phyloP scores from a whole-genome alignment of 2,329 filamentous ascomycete genomes.

The Xylogone sp. region DNA sequence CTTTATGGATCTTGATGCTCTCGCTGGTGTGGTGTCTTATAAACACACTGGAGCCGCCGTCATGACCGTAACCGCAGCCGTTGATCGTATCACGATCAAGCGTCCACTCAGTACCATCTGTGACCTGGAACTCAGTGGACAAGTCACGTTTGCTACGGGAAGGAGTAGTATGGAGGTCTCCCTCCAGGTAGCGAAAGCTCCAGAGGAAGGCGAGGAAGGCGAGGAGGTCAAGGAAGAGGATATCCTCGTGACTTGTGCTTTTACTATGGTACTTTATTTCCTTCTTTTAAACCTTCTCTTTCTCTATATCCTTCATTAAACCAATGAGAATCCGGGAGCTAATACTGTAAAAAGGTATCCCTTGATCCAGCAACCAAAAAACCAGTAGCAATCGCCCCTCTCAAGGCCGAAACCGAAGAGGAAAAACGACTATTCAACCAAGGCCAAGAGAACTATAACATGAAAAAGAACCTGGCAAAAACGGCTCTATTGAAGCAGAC shows the following conservation, averaged over 20 bases:
- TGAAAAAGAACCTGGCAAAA: slow-evolving; percentile 58
- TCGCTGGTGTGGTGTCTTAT: slow-evolving; percentile 67
- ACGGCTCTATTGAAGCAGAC: slow-evolving; percentile 59
- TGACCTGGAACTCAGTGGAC: slow-evolving; percentile 59
- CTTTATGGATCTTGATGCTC: slow-evolving; percentile 70
- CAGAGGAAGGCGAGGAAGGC: slow-evolving; percentile 48
- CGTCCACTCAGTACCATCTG: slow-evolving; percentile 65
- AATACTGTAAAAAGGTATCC: slow-evolving; percentile 36
- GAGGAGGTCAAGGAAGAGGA: slow-evolving; percentile 52
- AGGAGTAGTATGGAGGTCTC: slow-evolving; percentile 68
- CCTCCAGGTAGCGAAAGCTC: slow-evolving; percentile 63
- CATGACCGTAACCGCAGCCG: slow-evolving; percentile 36
- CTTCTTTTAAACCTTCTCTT: too few species aligned
- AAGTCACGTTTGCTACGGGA: slow-evolving; percentile 58
- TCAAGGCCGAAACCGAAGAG: slow-evolving; percentile 56
- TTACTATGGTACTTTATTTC: slow-evolving; percentile 70
- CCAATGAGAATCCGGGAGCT: background rate
- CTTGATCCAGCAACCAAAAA: slow-evolving; percentile 64
- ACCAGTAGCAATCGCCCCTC: slow-evolving; percentile 57
- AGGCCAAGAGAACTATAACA: slow-evolving; percentile 62
- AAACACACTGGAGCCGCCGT: slow-evolving; percentile 62
- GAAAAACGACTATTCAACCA: slow-evolving; percentile 58
- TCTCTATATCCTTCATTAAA: background rate
- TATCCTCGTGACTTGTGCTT: slow-evolving; percentile 66
- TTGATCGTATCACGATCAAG: slow-evolving; percentile 44